Percentiles rank a stretch among this genome's conserved stretches.
Evolutionary conservation across 768 basidiomycete species (phyloP).

Genomic region (Podaxis pistillaris): DNA sequence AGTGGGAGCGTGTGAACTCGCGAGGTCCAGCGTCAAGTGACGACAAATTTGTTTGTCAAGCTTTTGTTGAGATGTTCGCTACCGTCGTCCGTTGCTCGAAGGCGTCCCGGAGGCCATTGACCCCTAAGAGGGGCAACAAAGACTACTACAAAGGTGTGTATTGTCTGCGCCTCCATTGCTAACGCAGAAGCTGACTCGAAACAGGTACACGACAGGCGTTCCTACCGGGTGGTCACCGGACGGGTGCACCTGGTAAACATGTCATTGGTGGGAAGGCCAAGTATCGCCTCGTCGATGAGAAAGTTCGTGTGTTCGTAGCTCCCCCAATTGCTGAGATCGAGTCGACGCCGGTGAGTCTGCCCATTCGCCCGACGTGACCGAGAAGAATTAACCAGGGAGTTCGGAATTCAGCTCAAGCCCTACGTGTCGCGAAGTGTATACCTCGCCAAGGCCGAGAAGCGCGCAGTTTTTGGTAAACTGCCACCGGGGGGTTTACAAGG

Average conservation of each 20-base stretch:
- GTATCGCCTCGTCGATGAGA: constrained; percentile 77
- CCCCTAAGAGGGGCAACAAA: constrained; percentile 88
- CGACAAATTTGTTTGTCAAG: constrained; percentile 14
- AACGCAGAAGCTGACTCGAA: not conserved
- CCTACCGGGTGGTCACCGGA: constrained; percentile 82
- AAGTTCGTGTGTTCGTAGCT: constrained; percentile 82
- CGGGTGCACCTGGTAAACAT: constrained; percentile 87
- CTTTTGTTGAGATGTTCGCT: constrained; percentile 53
- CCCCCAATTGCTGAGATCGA: constrained; percentile 67
- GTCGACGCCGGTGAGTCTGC: constrained; percentile 49
- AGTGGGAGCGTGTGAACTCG: not conserved
- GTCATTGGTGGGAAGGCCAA: constrained; percentile 75
- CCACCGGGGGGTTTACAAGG: not conserved
- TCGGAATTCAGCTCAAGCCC: constrained; percentile 54
- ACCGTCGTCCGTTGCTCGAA: constrained; percentile 72
- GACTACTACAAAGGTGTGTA: constrained; percentile 93
- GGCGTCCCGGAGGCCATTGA: constrained; percentile 81
- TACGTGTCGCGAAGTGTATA: constrained; percentile 55
- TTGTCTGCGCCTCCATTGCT: not conserved
- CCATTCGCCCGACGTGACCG: not conserved
- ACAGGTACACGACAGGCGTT: constrained; percentile 80
- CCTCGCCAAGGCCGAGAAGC: constrained; percentile 33
- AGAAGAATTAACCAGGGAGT: not conserved
- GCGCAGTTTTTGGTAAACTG: constrained; percentile 35
- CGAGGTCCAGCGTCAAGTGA: not conserved